These are phyloP conservation scores for Nymphaea thermarum DNA, from an alignment of 164 flowering plant species.

Conservation along the genomic window DNA sequence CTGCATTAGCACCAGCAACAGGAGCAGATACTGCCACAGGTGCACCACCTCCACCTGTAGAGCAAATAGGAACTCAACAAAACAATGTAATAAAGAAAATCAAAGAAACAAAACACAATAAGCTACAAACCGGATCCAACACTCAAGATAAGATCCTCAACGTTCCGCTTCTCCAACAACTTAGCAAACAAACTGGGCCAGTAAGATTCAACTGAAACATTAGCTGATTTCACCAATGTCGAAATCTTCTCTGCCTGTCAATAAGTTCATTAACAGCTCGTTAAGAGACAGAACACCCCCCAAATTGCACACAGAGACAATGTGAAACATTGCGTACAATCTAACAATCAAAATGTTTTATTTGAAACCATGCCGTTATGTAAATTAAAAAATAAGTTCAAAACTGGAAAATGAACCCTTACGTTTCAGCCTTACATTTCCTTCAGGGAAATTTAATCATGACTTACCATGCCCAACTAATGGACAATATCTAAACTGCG, in stretches of 20 bases:
- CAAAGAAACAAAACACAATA: neutral
- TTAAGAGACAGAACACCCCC: neutral
- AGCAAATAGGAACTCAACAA: neutral
- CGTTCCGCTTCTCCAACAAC: constrained; percentile 8
- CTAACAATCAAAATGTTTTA: too few species aligned
- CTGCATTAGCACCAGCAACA: constrained; percentile 1
- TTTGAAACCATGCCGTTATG: too few species aligned
- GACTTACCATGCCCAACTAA: too few species aligned
- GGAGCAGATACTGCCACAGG: constrained; percentile 5
- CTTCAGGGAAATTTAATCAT: too few species aligned
- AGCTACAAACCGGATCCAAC: constrained; percentile 9
- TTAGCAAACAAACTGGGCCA: constrained; percentile 13
- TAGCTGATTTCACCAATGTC: constrained; percentile 4
- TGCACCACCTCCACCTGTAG: constrained; percentile 11
- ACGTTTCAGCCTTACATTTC: too few species aligned
- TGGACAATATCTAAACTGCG: too few species aligned
- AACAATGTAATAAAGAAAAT: neutral
- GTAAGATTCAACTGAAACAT: constrained; percentile 8
- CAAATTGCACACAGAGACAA: too few species aligned
- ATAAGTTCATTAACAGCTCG: too few species aligned
- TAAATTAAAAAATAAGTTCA: too few species aligned
- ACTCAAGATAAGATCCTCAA: constrained; percentile 8
- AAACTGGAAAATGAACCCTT: too few species aligned
- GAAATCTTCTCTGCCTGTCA: constrained; percentile 12
- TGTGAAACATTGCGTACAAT: too few species aligned